Conservation (phyloP, 2,329 filamentous ascomycete genomes). For the Zasmidium cellare region DNA sequence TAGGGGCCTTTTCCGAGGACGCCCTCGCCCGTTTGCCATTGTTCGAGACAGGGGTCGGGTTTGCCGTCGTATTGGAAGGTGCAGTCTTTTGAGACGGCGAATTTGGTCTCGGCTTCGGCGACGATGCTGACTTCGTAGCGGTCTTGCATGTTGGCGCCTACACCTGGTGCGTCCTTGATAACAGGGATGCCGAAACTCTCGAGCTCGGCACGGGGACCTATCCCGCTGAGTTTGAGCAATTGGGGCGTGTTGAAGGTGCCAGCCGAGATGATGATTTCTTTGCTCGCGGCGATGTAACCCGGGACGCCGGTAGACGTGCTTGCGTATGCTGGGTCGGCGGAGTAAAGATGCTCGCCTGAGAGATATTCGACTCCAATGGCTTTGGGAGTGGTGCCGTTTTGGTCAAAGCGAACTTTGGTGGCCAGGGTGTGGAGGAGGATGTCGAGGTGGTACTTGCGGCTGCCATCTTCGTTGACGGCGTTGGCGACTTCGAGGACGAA, state of each 20-base stretch:
- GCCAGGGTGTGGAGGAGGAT: conserved; percentile 63
- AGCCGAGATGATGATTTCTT: conserved; percentile 48
- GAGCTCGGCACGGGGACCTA: conserved; percentile 59
- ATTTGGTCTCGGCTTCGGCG: conserved; percentile 38
- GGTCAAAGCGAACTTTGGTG: conserved; percentile 66
- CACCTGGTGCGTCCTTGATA: conserved; percentile 59
- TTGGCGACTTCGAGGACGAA: conserved; percentile 55
- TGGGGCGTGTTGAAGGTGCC: conserved; percentile 66
- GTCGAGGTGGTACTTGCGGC: conserved; percentile 57
- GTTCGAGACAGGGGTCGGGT: conserved; percentile 44
- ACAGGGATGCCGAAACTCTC: conserved; percentile 54
- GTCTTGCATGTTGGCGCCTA: conserved; percentile 66
- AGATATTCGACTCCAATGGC: conserved; percentile 47
- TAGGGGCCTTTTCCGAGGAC: conserved; percentile 44
- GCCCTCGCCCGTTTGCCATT: conserved; percentile 42
- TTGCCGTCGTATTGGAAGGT: conserved; percentile 33
- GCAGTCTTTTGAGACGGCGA: conserved; percentile 41
- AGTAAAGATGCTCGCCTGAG: conserved; percentile 41
- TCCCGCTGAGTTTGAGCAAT: conserved; percentile 64
- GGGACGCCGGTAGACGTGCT: conserved; percentile 36
- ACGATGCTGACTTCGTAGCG: conserved; percentile 57
- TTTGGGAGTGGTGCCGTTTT: conserved; percentile 55
- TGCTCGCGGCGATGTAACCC: conserved; percentile 44
- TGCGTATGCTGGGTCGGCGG: conserved; percentile 37
- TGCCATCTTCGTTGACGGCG: conserved; percentile 51